Evolutionary conservation across 805 yeast species (phyloP), one percentile per base, ranked within the genome.

Genomic region (Yueomyces sinensis): DNA sequence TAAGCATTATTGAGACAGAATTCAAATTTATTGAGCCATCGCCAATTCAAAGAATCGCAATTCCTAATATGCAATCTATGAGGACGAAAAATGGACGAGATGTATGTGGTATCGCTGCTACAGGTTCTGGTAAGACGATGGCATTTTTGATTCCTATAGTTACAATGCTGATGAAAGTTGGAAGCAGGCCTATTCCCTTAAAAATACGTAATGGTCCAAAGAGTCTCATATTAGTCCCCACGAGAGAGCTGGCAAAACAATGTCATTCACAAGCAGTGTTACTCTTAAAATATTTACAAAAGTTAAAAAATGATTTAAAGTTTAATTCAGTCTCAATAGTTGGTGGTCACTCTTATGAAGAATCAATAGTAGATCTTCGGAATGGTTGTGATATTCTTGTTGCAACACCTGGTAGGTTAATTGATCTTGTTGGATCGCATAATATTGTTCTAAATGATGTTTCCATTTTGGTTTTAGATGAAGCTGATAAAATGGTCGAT

Each of bases 61-160:
- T 89, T 4, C 95, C 96, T 0, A 54, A 53, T 37, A 59, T 77
- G 18, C 76, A 79, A 0, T 46, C 76, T 17, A n/a, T n/a, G n/a
- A n/a, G n/a, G n/a, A n/a, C n/a, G n/a, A 29, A 61, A 19, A 4
- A 5, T 9, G 6, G 16, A 2, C 57, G 72, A 17, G 95, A 89
- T 52, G 63, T 82, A 2, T 65, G 87, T 16, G 97, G 95, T 13
- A 70, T 87, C n/a, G 96, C 97, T 0, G 86, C 86, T 44, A 89
- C 98, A 0, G 98, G 98, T 11, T 82, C 94, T 1, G 98, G 98
- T 46, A 89, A 91, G 52, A 89, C 98, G 0, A 62, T 87, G 11
- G 79, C 93, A 2, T 89, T 77, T 55, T 52, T 82, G 9, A 55
- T 89, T 2, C 97, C 98, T 0, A 56, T 83, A 33, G 49, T 82